Evolutionary conservation across 441 rosid genomes (phyloP).

Genomic region (Pelargonium myrrhifolium): DNA sequence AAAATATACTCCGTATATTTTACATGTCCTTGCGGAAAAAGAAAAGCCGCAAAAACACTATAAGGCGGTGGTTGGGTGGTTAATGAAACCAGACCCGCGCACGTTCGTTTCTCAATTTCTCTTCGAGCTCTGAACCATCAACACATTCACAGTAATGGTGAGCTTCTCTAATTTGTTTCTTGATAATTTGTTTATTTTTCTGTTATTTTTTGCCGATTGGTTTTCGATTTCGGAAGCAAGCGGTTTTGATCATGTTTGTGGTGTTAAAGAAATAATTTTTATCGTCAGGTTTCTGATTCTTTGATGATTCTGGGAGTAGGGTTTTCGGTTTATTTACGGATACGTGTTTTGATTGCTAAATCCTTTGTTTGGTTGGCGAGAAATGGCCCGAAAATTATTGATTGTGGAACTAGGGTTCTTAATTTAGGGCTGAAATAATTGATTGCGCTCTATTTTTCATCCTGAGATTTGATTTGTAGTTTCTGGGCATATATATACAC

Average conservation of each 20-base stretch:
- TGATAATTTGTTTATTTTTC: background rate
- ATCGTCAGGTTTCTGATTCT: background rate
- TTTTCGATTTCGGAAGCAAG: background rate
- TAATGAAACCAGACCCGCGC: background rate
- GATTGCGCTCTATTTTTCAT: background rate
- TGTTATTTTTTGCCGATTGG: background rate
- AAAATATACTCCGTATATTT: background rate
- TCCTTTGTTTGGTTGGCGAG: background rate
- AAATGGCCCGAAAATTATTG: background rate
- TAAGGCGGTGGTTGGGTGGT: background rate
- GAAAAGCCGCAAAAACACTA: background rate
- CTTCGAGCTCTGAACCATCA: background rate
- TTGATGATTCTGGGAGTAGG: background rate
- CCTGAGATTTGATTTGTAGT: background rate
- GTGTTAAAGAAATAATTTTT: too few relatives aligned
- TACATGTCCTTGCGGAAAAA: background rate
- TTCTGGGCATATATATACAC: background rate
- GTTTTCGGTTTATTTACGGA: background rate
- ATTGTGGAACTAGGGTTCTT: background rate
- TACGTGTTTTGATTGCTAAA: background rate
- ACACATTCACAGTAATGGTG: background rate
- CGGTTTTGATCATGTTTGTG: background rate
- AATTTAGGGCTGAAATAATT: background rate
- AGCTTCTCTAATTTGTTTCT: background rate
- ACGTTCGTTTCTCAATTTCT: background rate